A percentile compares a stretch with the other conserved stretches of the same genome.
These are phyloP conservation scores for Colletotrichum truncatum DNA, from an alignment of 2,329 filamentous ascomycete genomes.

Conservation along the genomic window DNA sequence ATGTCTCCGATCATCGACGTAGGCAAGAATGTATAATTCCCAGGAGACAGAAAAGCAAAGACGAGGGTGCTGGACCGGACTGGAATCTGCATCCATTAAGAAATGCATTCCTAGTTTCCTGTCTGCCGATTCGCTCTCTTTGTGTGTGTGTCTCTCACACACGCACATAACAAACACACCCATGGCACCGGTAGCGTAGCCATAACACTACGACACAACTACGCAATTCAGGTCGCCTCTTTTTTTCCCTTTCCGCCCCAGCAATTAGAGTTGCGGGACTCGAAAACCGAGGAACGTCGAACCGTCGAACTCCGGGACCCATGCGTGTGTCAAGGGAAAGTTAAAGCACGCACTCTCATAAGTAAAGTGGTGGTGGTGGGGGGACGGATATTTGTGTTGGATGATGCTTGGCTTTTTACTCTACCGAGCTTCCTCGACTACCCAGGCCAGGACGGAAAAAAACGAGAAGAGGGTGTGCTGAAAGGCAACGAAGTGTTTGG, in stretches of 20 bases:
- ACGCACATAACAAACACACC: too few species aligned
- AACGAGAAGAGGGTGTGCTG: background rate
- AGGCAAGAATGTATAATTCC: background rate
- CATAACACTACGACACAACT: too few species aligned
- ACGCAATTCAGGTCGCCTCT: too few species aligned
- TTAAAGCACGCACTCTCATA: background rate
- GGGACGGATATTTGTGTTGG: too few species aligned
- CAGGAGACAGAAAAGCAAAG: too few species aligned
- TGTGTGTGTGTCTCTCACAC: too few species aligned
- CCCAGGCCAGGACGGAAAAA: background rate
- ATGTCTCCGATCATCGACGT: background rate
- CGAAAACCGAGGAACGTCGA: conserved; percentile 12
- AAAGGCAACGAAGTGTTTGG: background rate
- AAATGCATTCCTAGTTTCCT: background rate
- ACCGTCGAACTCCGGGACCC: conserved; percentile 19
- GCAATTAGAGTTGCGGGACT: conserved; percentile 28
- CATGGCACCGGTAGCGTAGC: too few species aligned
- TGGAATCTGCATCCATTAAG: background rate
- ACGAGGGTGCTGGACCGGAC: background rate
- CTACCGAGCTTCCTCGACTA: background rate
- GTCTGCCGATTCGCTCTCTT: too few species aligned
- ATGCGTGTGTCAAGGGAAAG: conserved; percentile 22
- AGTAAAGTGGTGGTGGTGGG: background rate
- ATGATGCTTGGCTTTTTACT: background rate
- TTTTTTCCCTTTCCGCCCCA: background rate